Evolutionary conservation across 805 yeast species (phyloP), one percentile per base, ranked within the genome.

Genomic region (Jamesozyma spencerorum): DNA sequence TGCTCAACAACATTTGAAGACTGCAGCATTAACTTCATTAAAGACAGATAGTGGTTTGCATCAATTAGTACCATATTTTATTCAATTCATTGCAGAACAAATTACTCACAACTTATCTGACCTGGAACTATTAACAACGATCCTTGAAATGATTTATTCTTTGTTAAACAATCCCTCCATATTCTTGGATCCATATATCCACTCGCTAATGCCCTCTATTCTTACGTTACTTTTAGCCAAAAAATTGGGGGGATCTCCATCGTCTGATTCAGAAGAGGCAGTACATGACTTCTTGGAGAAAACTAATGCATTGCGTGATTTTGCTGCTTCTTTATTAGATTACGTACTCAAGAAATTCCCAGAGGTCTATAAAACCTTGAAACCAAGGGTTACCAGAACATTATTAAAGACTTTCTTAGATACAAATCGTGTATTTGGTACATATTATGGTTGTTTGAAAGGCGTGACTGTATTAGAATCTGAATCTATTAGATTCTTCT

Each of bases 201-300:
- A 94, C 65, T 90, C 95, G 1, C 67, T 92, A 50, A 86, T 92
- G 85, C 98, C 99, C n/a, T 85, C 96, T 45, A 81, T 92, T 27
- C 70, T 92, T 49, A 92, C 99, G 0, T 70, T 90, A 17, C 70
- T 92, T 34, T 71, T 92, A 37, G 97, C 97, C 1, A 87, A 87
- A 54, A 76, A 85, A 45, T 74, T 90, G n/a, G 97, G 97, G 3
- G 56, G 60, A 35, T 43, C 64, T 3, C 68, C 64, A 48, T 69
- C 36, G 22, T 26, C 44, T 18, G 54, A 50, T 20, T 42, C 56
- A 5, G 41, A 48, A 5, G 51, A 46, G 8, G 54, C 47, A 3
- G 33, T 41, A 6, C 48, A 51, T 12, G 61, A 62, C 32, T 71
- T 67, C 42, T 57, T 69, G 18, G 69, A 62, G 15, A 62, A 59